A percentile compares a stretch with the other conserved stretches of the same genome.
Conservation (phyloP, 208 protist species). For the Acanthamoeba royreba region DNA sequence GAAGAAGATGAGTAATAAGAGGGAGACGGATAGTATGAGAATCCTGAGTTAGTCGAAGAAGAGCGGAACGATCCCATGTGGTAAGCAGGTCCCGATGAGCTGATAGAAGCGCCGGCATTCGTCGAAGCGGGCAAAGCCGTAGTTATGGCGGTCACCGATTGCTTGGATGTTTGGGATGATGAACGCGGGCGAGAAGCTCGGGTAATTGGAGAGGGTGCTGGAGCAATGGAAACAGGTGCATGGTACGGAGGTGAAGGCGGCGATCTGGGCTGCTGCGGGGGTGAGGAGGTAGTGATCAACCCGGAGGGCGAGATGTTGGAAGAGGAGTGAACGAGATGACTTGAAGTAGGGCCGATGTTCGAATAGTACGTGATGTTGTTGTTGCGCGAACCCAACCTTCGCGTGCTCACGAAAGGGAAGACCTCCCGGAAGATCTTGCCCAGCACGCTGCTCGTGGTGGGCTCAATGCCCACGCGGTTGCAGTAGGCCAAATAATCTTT, state of each 20-base stretch:
- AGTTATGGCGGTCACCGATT: too few relatives aligned
- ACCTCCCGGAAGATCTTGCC: conserved; percentile 34
- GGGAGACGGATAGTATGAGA: background rate
- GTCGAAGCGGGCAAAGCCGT: background rate
- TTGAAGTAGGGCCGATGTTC: background rate
- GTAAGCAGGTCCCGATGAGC: background rate
- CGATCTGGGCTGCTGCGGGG: too few relatives aligned
- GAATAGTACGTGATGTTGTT: conserved; percentile 41
- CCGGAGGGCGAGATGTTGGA: too few relatives aligned
- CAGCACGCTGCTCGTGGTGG: conserved; percentile 23
- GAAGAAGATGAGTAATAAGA: background rate
- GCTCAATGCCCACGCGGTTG: conserved; percentile 19
- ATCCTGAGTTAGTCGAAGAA: background rate
- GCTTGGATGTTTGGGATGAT: too few relatives aligned
- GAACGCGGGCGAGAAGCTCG: too few relatives aligned
- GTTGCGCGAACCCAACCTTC: background rate
- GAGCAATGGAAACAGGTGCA: too few relatives aligned
- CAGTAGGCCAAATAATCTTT: conserved; percentile 23
- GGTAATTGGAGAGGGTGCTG: too few relatives aligned
- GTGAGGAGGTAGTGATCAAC: too few relatives aligned
- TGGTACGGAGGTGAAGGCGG: too few relatives aligned
- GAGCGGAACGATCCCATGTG: conserved; percentile 10
- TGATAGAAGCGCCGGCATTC: background rate
- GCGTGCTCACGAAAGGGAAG: conserved; percentile 1
- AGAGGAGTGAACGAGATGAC: background rate